Percentiles rank a stretch among this genome's conserved stretches.
Conservation (phyloP, 116 monocot species). For the Thalassia testudinum region DNA sequence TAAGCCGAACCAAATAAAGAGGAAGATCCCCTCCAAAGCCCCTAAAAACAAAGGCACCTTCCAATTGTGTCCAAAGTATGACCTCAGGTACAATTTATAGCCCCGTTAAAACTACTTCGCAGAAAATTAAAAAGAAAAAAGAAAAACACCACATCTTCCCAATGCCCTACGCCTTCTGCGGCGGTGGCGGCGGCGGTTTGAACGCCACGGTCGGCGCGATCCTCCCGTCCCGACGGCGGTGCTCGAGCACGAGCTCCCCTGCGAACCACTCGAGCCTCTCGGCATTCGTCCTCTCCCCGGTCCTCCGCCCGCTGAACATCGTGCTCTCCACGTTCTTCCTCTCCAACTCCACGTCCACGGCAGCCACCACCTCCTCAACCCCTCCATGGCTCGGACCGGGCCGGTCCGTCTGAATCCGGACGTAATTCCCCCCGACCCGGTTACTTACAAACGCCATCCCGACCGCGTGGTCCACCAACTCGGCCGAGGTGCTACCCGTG, state of each 20-base stretch:
- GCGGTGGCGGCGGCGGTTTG: constrained; percentile 9
- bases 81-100: too few species aligned
- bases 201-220: constrained; percentile 33
- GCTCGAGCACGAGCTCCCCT: constrained; percentile 22
- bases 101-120: too few species aligned
- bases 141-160: not conserved
- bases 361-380: constrained; percentile 10
- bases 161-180: not conserved
- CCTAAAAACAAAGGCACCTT: too few species aligned
- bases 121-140: too few species aligned
- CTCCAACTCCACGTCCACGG: constrained; percentile 23
- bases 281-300: constrained; percentile 17
- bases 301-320: constrained; percentile 24
- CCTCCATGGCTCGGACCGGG: not conserved
- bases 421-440: constrained; percentile 34
- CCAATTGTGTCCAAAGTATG: too few species aligned
- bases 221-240: constrained; percentile 15
- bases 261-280: constrained; percentile 36
- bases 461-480: constrained; percentile 59
- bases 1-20: too few species aligned
- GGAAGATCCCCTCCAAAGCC: too few species aligned
- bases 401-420: constrained; percentile 32
- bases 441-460: constrained; percentile 48
- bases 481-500: constrained; percentile 34
- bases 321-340: constrained; percentile 33